phyloP scores from a whole-genome alignment of 192 early-diverging fungal species.

The Umbelopsis vinacea region DNA sequence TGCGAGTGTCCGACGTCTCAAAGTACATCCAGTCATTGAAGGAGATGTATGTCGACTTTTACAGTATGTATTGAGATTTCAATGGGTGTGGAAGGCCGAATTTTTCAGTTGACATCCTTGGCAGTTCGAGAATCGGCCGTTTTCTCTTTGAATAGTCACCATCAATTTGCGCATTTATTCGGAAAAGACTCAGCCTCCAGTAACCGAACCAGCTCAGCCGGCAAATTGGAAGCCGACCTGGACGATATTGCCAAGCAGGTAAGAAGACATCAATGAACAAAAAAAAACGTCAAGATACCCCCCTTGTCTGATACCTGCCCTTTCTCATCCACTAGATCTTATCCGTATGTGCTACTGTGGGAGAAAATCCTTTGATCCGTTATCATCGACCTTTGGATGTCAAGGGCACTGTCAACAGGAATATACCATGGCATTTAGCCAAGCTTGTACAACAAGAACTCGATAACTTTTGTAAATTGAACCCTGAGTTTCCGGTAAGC shows the following conservation, averaged over 20 bases:
- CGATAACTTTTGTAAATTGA: conserved; percentile 74
- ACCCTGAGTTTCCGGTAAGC: conserved; percentile 65
- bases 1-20: conserved; percentile 54
- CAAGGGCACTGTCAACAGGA: conserved; percentile 59
- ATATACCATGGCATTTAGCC: conserved; percentile 78
- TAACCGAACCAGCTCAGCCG: conserved; percentile 25
- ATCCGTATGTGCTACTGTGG: conserved; percentile 85
- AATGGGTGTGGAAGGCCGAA: no score
- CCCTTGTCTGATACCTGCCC: no score
- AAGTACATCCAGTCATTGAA: conserved; percentile 67
- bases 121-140: conserved; percentile 40
- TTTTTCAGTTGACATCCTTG: no score
- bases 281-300: no score
- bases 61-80: conserved; percentile 56
- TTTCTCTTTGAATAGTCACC: conserved; percentile 33
- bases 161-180: conserved; percentile 34
- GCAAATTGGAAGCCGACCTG: conserved; percentile 47
- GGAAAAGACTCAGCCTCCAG: conserved; percentile 10
- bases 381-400: conserved; percentile 84
- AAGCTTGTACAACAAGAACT: conserved; percentile 83
- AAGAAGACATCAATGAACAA: neutral
- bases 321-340: conserved; percentile 60
- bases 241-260: conserved; percentile 61
- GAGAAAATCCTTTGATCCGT: conserved; percentile 91
- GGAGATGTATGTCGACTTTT: conserved; percentile 84